Evolutionary conservation across 2,329 filamentous ascomycete genomes (phyloP).

Genomic region (Colletotrichum viniferum): DNA sequence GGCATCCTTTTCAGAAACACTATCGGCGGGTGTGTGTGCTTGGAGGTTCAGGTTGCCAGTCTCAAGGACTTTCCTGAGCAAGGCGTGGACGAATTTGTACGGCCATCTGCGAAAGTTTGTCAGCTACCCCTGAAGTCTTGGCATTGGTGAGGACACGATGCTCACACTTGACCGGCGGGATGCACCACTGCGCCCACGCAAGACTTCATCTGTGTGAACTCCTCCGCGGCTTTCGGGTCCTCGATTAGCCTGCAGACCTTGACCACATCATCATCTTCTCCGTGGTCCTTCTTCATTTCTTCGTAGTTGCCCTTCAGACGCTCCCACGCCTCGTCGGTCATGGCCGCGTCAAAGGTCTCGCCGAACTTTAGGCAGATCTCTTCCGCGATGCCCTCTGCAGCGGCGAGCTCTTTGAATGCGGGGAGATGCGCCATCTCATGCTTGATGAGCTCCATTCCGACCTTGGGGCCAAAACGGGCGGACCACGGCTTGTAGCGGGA

Average conservation of each 20-base stretch:
- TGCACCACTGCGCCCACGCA: not conserved
- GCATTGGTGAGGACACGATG: not conserved
- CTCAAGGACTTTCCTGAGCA: not conserved
- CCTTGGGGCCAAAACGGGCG: constrained; percentile 22
- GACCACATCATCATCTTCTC: not conserved
- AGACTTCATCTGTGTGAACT: not conserved
- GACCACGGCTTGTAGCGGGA: constrained; percentile 23
- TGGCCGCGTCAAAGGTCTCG: not conserved
- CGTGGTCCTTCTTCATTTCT: not conserved
- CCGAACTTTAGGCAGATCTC: not conserved
- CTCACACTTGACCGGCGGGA: not conserved
- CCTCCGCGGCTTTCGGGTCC: not conserved
- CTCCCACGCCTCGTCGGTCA: not conserved
- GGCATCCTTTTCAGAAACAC: not conserved
- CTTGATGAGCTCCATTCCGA: constrained; percentile 25
- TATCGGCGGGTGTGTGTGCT: not conserved
- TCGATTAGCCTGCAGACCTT: not conserved
- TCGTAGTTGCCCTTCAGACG: not conserved
- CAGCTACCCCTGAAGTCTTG: not conserved
- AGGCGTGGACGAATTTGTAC: not conserved
- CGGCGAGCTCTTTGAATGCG: not conserved
- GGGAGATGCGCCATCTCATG: constrained; percentile 26
- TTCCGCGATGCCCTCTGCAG: not conserved
- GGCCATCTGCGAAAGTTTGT: not conserved
- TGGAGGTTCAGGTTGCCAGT: not conserved